Conservation (phyloP, 257 asterid species). For the Nicotiana attenuata region DNA sequence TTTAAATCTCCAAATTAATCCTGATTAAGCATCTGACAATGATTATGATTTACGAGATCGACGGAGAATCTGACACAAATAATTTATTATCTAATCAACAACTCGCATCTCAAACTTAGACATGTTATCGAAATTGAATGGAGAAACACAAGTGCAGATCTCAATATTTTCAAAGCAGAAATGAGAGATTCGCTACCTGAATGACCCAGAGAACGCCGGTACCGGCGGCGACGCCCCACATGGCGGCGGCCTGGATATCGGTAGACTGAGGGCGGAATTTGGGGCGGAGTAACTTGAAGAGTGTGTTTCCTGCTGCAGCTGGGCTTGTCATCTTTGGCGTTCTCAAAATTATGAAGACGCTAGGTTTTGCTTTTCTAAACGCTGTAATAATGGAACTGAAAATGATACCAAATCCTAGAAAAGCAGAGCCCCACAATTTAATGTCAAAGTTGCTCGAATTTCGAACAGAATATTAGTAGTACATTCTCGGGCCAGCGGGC, state of each 20-base stretch:
- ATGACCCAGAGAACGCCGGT: slow-evolving; percentile 49
- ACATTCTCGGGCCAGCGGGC: not conserved
- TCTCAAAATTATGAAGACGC: not conserved
- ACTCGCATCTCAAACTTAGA: not conserved
- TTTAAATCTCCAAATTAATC: not conserved
- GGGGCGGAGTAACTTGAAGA: slow-evolving; percentile 47
- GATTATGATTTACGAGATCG: not conserved
- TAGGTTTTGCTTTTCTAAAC: too few species aligned
- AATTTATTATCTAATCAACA: not conserved
- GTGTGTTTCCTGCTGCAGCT: slow-evolving; percentile 39
- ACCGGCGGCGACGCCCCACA: slow-evolving; percentile 79
- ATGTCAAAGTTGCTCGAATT: not conserved
- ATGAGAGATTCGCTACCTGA: slow-evolving; percentile 30
- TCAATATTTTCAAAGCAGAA: not conserved
- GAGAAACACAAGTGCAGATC: not conserved
- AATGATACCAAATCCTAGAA: too few species aligned
- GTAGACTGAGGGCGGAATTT: slow-evolving; percentile 35
- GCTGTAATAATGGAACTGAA: not conserved
- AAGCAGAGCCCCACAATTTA: not conserved
- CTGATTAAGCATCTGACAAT: not conserved
- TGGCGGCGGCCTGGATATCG: slow-evolving; percentile 58
- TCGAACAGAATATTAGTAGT: not conserved
- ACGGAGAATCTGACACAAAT: too few species aligned
- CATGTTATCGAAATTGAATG: not conserved
- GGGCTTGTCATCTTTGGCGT: slow-evolving; percentile 39